Evolutionary conservation across 2,329 filamentous ascomycete genomes (phyloP), one percentile per base, ranked within the genome.

Genomic region (Calycina marina): DNA sequence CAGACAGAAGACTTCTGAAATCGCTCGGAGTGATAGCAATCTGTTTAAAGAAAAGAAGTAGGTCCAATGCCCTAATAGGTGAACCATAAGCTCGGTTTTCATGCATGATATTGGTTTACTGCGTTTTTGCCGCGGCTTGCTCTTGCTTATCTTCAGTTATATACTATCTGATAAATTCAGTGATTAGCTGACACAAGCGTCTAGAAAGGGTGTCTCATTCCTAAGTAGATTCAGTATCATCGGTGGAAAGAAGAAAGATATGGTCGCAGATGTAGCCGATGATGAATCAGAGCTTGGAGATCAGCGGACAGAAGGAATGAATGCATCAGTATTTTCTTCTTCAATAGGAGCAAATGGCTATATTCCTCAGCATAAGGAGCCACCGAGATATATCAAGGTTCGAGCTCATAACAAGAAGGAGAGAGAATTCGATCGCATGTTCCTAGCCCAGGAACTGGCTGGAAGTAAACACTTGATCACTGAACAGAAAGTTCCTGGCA

Each of bases 321-420:
- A 92, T 55, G 81, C 84, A 18, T 72, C 79, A 45, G 75, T 86
- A 38, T 88, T 93, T 54, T 79, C 79, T 22, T 77, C 83, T 38
- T 70, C 78, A 31, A 68, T 82, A 48, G 79, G 72, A 32, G 67
- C 35, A 34, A 56, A 67, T 33, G 78, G 84, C 37, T 96, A 78
- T 54, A 83, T 84, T 35, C 88, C 90, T 5, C 73, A 77, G 40
- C 77, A 92, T 50, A 90, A 90, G 42, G 82, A 86, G 34, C 86
- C 88, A 3, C 84, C 86, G 2, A 74, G 82, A 15, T 96, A 96
- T 50, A 90, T 96, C 48, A 83, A 84, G 42, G 78, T 93, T 38
- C 74, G 77, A 41, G 62, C 77, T 2, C 76, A 83, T 50, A 74
- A 85, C 55, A 93, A 93, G 56, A 85, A 79, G 49, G 62, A 67